These are phyloP conservation scores for Thraustochytrium sp. DNA, from an alignment of 352 stramenopile genomes.

Conservation along the genomic window DNA sequence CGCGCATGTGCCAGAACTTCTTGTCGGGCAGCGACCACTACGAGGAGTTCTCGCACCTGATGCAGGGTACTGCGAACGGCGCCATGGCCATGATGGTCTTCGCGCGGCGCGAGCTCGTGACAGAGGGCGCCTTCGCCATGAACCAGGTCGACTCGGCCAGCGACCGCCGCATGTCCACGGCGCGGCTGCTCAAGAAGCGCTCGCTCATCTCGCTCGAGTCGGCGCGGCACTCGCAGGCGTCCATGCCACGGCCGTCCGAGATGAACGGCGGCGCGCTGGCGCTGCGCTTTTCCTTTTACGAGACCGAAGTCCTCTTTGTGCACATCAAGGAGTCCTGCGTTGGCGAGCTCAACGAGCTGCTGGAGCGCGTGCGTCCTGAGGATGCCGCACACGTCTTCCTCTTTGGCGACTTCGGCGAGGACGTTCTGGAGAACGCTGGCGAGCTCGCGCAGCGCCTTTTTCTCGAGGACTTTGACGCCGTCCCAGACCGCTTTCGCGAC, in stretches of 20 bases:
- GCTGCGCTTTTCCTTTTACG: conserved; percentile 35
- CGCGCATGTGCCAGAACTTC: neutral
- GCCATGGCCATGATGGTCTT: neutral
- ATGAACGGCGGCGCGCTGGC: neutral
- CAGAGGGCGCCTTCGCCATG: neutral
- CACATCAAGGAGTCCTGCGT: conserved; percentile 4
- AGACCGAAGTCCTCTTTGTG: conserved; percentile 16
- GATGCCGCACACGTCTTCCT: conserved; percentile 20
- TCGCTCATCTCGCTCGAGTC: too few relatives aligned
- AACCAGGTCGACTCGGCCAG: neutral
- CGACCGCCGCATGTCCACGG: neutral
- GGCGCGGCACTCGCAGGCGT: too few relatives aligned
- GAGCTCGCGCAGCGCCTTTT: conserved; percentile 9
- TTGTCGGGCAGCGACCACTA: neutral
- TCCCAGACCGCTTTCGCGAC: neutral
- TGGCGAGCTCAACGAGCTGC: conserved; percentile 18
- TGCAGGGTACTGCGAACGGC: neutral
- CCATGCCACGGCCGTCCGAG: neutral
- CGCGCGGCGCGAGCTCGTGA: neutral
- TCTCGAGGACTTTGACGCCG: conserved; percentile 18
- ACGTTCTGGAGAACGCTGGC: neutral
- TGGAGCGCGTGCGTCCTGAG: neutral
- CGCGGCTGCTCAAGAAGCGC: neutral
- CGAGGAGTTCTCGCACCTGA: conserved; percentile 37
- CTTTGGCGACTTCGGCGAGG: conserved; percentile 35